Evolutionary conservation across 2,329 filamentous ascomycete species (phyloP), one percentile per base, ranked within the genome.

Genomic region (Talaromyces sp.): DNA sequence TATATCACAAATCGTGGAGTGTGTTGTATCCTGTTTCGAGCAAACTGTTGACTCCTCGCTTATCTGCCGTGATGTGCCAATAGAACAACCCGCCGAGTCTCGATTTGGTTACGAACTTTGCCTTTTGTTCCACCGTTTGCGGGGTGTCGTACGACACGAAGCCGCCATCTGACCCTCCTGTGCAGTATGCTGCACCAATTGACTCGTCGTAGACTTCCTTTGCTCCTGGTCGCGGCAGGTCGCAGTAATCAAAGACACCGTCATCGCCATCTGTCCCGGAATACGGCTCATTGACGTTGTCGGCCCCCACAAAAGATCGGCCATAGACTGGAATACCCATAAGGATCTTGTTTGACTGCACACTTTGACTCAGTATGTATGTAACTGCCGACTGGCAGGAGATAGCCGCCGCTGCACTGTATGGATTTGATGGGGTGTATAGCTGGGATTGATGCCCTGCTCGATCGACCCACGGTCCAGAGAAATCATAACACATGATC

Each of bases 141-240:
- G 89, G 87, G 69, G 90, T 93, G 75, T 95, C 91, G 74, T 94
- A 95, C 1, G 86, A 89, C 49, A 94, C 86, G 69, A 93, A 93
- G 0, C 90, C 91, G 3, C 89, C 89, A 70, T 92, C 90, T 14
- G 54, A n/a, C 1, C 85, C 87, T 6, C 90, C 90, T 37, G 69
- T 64, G 57, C 90, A 94, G 70, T 86, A 90, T 6, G 91, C 90
- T 19, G 90, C 90, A 13, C 88, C 87, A 33, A 86, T 79, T 19
- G 86, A 80, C 69, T 85, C 86, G 76, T 95, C 90, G 19, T 91
- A 82, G 52, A 84, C 80, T 74, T 94, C 91, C 70, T 86, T 84
- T 27, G 89, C 83, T 1, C 80, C 83, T 0, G 82, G 81, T 10
- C 82, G 76, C 2, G 91, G 91, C 8, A 95, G 82, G 63, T 90